Conservation (phyloP, 169 alveolate species). For the Neospora caninum region DNA sequence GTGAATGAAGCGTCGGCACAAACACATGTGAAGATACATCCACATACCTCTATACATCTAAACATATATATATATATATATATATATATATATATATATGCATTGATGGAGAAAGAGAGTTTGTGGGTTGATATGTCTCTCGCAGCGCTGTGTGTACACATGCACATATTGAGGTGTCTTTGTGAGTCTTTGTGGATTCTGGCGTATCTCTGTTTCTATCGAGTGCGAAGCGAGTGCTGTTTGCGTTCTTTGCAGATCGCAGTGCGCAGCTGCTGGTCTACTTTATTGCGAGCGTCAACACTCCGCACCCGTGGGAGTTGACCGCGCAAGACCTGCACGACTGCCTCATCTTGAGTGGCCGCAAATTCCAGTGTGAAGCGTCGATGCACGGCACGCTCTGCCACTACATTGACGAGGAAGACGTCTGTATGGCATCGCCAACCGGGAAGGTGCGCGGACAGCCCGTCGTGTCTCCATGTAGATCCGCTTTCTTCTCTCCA, state of each 20-base stretch:
- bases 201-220: too few species aligned
- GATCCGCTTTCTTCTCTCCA: too few species aligned
- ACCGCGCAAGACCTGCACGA: conserved; percentile 53
- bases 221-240: background rate
- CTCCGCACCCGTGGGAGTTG: conserved; percentile 65
- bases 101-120: too few species aligned
- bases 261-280: conserved; percentile 61
- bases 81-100: background rate
- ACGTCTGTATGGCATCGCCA: conserved; percentile 63
- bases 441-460: conserved; percentile 49
- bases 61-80: background rate
- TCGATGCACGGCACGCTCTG: conserved; percentile 64
- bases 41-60: background rate
- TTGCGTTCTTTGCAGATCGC: conserved; percentile 23
- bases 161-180: too few species aligned
- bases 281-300: conserved; percentile 45
- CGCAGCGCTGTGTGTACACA: too few species aligned
- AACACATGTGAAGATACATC: background rate
- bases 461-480: too few species aligned
- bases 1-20: too few species aligned
- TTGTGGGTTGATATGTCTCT: too few species aligned
- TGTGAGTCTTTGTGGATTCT: too few species aligned
- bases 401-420: conserved; percentile 45
- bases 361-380: conserved; percentile 45
- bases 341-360: conserved; percentile 46